Evolutionary conservation across 768 basidiomycete genomes (phyloP).

Genomic region (Boletus reticuloceps): DNA sequence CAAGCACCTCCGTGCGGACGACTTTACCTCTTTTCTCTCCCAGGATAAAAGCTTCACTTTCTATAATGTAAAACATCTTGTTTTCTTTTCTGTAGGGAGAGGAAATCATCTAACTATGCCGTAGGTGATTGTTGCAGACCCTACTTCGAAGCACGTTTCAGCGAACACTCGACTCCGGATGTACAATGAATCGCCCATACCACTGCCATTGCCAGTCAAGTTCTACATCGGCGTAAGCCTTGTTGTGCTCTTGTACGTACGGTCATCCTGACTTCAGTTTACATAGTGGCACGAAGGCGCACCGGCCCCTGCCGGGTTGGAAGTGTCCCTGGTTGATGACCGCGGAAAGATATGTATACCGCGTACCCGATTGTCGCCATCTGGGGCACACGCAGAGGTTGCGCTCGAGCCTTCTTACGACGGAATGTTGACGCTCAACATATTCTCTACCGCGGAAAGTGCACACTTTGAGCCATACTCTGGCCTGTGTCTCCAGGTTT

Average conservation of each 20-base stretch:
- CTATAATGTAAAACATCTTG: not conserved
- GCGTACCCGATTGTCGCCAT: not conserved
- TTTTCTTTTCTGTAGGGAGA: not conserved
- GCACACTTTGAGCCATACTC: constrained; percentile 4
- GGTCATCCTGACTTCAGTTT: not conserved
- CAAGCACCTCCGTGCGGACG: not conserved
- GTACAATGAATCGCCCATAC: not conserved
- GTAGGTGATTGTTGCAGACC: constrained; percentile 10
- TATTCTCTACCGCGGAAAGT: not conserved
- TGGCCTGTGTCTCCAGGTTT: constrained; percentile 5
- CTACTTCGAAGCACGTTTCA: constrained; percentile 4
- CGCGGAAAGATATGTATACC: not conserved
- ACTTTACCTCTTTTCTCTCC: not conserved
- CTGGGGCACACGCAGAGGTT: not conserved
- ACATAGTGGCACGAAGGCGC: constrained; percentile 3
- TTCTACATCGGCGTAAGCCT: constrained; percentile 2
- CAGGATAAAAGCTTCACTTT: not conserved
- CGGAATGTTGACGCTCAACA: constrained; percentile 2
- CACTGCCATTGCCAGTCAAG: not conserved
- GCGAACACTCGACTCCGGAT: constrained; percentile 9
- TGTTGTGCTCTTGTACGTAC: not conserved
- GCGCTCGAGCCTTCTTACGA: not conserved
- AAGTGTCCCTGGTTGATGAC: constrained; percentile 8
- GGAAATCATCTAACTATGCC: not conserved
- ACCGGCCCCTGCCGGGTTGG: not conserved